A percentile compares a stretch with the other conserved stretches of the same genome.
phyloP scores from a whole-genome alignment of 2,329 filamentous ascomycete genomes.

The Tricladium varicosporioides region DNA sequence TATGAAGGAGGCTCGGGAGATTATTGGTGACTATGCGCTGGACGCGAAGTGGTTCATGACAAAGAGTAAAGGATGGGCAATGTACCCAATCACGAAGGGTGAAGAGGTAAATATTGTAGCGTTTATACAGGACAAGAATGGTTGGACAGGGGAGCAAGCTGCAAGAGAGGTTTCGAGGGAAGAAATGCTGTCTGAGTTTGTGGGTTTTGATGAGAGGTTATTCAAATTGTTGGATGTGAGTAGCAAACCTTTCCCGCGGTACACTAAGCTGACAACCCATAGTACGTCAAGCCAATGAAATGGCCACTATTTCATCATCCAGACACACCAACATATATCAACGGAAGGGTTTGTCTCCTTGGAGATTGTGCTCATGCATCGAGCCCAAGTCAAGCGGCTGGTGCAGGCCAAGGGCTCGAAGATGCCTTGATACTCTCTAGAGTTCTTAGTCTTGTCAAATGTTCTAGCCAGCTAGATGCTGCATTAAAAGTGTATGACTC shows the following conservation, averaged over 20 bases:
- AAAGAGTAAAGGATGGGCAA: conserved; percentile 49
- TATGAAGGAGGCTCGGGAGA: conserved; percentile 48
- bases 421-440: conserved; percentile 43
- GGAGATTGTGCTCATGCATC: conserved; percentile 63
- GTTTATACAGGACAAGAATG: conserved; percentile 40
- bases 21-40: conserved; percentile 41
- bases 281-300: conserved; percentile 18
- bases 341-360: conserved; percentile 44
- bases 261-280: neutral
- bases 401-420: conserved; percentile 55
- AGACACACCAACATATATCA: conserved; percentile 38
- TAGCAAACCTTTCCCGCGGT: neutral
- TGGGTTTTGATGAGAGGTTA: conserved; percentile 37
- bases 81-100: conserved; percentile 56
- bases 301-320: conserved; percentile 27
- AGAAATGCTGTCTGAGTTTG: conserved; percentile 41
- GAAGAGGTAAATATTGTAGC: conserved; percentile 55
- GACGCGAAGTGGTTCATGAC: conserved; percentile 43
- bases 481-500: conserved; percentile 49
- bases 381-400: conserved; percentile 56
- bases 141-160: conserved; percentile 38
- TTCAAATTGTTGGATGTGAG: conserved; percentile 16
- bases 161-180: conserved; percentile 40
- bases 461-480: conserved; percentile 34
- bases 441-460: conserved; percentile 41